Percentiles rank a stretch among this genome's conserved stretches.
These are phyloP conservation scores for Rhizopogon vesiculosus DNA, from an alignment of 768 basidiomycete genomes.

Conservation along the genomic window DNA sequence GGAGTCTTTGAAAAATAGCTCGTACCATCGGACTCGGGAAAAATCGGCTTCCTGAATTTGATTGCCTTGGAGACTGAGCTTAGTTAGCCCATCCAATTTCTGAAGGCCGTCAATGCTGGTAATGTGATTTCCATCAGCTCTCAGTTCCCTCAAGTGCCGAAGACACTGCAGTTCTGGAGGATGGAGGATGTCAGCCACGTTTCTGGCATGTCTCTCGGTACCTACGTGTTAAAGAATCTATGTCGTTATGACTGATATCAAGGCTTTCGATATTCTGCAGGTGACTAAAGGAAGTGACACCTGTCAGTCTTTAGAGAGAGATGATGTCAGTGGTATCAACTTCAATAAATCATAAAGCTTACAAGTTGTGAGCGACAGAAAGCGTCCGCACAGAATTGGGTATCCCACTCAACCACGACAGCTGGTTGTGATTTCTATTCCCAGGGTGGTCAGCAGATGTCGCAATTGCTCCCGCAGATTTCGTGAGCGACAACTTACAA, in stretches of 20 bases:
- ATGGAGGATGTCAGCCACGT: background rate
- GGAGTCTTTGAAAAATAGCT: constrained; percentile 3
- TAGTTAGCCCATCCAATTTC: constrained; percentile 74
- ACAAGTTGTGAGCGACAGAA: constrained; percentile 76
- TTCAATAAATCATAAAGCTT: constrained; percentile 11
- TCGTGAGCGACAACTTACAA: constrained; percentile 50
- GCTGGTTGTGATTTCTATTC: constrained; percentile 63
- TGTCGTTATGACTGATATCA: constrained; percentile 86
- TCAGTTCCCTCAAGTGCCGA: constrained; percentile 81
- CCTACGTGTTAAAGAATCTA: constrained; percentile 86
- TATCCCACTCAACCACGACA: constrained; percentile 79
- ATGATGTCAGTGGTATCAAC: constrained; percentile 10
- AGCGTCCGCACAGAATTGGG: constrained; percentile 69
- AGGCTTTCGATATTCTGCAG: constrained; percentile 81
- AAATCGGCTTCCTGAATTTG: constrained; percentile 60
- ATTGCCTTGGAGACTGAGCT: constrained; percentile 81
- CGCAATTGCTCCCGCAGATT: constrained; percentile 1
- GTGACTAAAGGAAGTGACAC: constrained; percentile 85
- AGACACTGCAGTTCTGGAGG: constrained; percentile 75
- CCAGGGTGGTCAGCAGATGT: constrained; percentile 12
- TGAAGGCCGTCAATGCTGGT: constrained; percentile 69
- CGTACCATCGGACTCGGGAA: constrained; percentile 59
- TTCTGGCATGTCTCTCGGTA: constrained; percentile 13
- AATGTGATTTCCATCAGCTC: constrained; percentile 85
- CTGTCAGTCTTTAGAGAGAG: constrained; percentile 59